Conservation (phyloP, 176 grass and related monocot genomes). For the Zizania latifolia region DNA sequence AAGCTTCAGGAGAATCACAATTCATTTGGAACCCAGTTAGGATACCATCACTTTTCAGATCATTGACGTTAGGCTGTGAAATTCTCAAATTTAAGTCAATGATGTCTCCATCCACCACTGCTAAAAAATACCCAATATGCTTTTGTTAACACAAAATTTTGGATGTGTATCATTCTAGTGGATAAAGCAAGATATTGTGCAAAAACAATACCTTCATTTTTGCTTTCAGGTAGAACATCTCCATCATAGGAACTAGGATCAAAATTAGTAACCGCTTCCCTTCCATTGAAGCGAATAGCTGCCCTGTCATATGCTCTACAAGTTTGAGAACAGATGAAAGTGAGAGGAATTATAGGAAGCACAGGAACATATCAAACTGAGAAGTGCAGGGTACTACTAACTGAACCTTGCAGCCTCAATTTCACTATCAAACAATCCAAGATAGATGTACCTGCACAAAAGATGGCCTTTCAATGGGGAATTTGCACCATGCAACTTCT, state of each 20-base stretch:
- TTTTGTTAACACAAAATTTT: not conserved
- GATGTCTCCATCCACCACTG: conserved; percentile 33
- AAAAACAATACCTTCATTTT: conserved; percentile 54
- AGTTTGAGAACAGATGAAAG: not conserved
- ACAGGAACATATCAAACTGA: not conserved
- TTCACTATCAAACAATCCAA: conserved; percentile 84
- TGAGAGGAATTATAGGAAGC: not conserved
- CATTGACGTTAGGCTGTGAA: conserved; percentile 57
- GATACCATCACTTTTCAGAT: conserved; percentile 35
- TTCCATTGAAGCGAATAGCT: conserved; percentile 70
- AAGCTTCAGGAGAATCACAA: conserved; percentile 37
- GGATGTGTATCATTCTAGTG: not conserved
- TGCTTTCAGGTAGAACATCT: conserved; percentile 39
- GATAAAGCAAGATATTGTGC: not conserved
- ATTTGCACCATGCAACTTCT: not conserved
- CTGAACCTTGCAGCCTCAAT: conserved; percentile 78
- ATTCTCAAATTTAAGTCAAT: conserved; percentile 84
- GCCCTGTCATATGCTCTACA: conserved; percentile 83
- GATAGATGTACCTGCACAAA: conserved; percentile 79
- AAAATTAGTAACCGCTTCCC: conserved; percentile 75
- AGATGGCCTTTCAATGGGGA: not conserved
- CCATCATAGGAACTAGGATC: conserved; percentile 57
- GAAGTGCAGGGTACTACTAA: conserved; percentile 3
- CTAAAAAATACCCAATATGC: conserved; percentile 13
- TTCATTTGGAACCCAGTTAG: conserved; percentile 27